phyloP scores from a whole-genome alignment of 768 basidiomycete species.

The Phaeotremella skinneri region DNA sequence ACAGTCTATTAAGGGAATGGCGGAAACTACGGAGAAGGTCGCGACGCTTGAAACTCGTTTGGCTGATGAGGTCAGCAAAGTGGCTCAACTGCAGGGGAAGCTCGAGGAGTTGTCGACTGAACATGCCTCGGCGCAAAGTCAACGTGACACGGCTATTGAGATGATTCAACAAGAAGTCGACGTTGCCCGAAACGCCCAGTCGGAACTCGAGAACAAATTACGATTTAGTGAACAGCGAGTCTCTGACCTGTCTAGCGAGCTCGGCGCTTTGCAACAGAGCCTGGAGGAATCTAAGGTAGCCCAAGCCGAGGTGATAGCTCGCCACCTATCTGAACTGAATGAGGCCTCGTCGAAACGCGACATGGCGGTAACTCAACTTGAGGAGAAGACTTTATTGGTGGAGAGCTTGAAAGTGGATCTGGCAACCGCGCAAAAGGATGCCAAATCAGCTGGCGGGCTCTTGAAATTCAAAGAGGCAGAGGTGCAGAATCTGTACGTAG shows the following conservation, averaged over 20 bases:
- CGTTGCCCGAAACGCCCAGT: neutral
- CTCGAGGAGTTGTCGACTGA: neutral
- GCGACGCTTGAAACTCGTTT: neutral
- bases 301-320: conserved; percentile 1
- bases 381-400: neutral
- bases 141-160: neutral
- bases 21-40: neutral
- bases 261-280: neutral
- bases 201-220: neutral
- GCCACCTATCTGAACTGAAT: conserved; percentile 2
- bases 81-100: neutral
- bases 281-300: no score
- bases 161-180: neutral
- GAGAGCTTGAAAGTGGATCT: conserved; percentile 5
- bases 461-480: conserved; percentile 8
- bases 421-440: neutral
- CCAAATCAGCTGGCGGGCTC: neutral
- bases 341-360: neutral
- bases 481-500: neutral
- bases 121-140: neutral
- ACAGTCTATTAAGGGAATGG: neutral
- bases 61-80: neutral
- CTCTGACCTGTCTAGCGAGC: neutral
- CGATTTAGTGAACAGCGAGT: neutral
- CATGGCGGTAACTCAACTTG: neutral